These are phyloP conservation scores for Sphagnum magellanicum DNA, from an alignment of 228 moss, liverwort and hornwort genomes.

Conservation along the genomic window DNA sequence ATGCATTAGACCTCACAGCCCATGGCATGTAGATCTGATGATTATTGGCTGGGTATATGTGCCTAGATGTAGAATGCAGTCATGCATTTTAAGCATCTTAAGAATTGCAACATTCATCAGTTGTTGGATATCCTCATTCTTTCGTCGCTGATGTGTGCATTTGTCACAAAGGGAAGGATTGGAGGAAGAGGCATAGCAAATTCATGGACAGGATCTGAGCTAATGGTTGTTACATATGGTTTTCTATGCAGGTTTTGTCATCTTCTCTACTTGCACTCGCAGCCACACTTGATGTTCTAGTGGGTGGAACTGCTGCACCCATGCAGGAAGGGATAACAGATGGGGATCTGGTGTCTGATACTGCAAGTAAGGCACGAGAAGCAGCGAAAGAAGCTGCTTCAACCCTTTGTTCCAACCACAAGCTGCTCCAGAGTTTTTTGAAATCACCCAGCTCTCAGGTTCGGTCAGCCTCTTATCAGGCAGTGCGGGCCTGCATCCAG, in stretches of 20 bases:
- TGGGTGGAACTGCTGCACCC: slow-evolving; percentile 52
- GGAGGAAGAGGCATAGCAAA: no score
- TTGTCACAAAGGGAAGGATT: no score
- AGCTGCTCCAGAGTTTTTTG: slow-evolving; percentile 56
- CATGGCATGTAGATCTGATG: no score
- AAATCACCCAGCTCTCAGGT: slow-evolving; percentile 75
- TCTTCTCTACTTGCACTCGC: slow-evolving; percentile 93
- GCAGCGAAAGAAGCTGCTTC: slow-evolving; percentile 57
- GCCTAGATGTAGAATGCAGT: no score
- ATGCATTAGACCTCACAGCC: no score
- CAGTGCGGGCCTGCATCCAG: slow-evolving; percentile 71
- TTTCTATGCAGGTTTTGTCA: slow-evolving; percentile 72
- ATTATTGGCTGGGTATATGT: no score
- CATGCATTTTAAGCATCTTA: no score
- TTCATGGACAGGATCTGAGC: no score
- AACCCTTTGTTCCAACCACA: slow-evolving; percentile 52
- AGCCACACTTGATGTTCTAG: slow-evolving; percentile 83
- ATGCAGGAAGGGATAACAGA: slow-evolving; percentile 52
- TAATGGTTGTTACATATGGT: not conserved
- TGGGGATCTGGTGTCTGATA: slow-evolving; percentile 24
- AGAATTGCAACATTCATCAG: no score
- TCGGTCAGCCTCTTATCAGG: slow-evolving; percentile 83
- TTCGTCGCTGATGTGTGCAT: no score
- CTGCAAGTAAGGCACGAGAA: slow-evolving; percentile 32
- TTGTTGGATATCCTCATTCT: no score